phyloP scores from a whole-genome alignment of 2,329 filamentous ascomycete species.

The Penicillium sp. region DNA sequence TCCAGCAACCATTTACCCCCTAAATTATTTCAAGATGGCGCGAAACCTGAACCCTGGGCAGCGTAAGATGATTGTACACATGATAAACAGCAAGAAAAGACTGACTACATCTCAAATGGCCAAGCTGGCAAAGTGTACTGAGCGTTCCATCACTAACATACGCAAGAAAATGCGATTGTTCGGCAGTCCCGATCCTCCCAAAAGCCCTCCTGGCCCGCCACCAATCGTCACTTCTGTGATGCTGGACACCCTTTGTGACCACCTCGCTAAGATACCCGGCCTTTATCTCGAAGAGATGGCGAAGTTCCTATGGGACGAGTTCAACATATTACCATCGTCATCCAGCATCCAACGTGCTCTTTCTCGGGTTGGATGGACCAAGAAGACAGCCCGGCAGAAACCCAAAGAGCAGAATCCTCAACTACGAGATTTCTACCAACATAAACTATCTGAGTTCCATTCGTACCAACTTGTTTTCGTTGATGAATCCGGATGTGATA shows the following conservation, averaged over 20 bases:
- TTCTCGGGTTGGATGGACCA: background rate
- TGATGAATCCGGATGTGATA: background rate
- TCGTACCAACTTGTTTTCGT: background rate
- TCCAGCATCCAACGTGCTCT: background rate
- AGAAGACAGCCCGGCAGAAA: background rate
- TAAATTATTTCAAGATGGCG: background rate
- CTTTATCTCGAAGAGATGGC: background rate
- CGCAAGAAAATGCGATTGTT: background rate
- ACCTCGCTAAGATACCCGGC: background rate
- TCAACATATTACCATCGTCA: background rate
- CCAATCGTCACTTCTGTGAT: background rate
- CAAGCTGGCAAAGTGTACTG: background rate
- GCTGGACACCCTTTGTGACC: background rate
- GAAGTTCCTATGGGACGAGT: background rate
- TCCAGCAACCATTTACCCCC: background rate
- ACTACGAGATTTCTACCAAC: background rate
- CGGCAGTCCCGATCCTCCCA: background rate
- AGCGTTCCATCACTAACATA: background rate
- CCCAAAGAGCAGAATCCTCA: background rate
- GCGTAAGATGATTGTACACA: background rate
- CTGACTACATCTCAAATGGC: background rate
- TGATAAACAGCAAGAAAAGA: background rate
- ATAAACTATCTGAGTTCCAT: background rate
- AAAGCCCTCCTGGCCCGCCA: background rate
- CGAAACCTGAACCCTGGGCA: background rate